Percentiles rank a stretch among this genome's conserved stretches.
These are phyloP conservation scores for Smittium culicis DNA, from an alignment of 371 early-diverging fungal genomes.

Conservation along the genomic window DNA sequence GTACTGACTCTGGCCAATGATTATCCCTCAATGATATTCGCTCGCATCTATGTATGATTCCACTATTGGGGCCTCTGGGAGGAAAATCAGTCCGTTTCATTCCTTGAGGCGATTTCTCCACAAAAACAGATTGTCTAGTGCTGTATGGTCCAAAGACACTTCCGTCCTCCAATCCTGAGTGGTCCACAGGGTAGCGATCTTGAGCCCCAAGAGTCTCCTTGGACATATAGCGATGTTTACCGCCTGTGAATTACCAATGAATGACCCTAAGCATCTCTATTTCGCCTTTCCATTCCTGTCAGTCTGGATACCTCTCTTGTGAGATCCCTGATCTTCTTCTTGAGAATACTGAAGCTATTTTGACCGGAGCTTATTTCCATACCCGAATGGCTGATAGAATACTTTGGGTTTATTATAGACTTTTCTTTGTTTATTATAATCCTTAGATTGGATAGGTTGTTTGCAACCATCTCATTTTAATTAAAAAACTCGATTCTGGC, in stretches of 20 bases:
- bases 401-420: constrained; percentile 13
- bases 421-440: constrained; percentile 15
- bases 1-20: not conserved
- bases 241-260: constrained; percentile 13
- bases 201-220: not conserved
- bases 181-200: not conserved
- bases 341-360: not conserved
- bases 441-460: not conserved
- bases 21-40: not conserved
- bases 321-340: not conserved
- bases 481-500: not conserved
- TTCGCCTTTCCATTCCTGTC: not conserved
- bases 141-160: not conserved
- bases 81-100: not conserved
- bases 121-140: not conserved
- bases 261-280: not conserved
- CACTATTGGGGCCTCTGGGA: not conserved
- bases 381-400: not conserved
- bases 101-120: not conserved
- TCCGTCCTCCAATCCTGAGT: not conserved
- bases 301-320: not conserved
- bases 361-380: not conserved
- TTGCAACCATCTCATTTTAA: not conserved
- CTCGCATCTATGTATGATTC: not conserved
- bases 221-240: not conserved